Base-by-base conservation (phyloP, 768 basidiomycete species). In the Boletellus sp. region DNA sequence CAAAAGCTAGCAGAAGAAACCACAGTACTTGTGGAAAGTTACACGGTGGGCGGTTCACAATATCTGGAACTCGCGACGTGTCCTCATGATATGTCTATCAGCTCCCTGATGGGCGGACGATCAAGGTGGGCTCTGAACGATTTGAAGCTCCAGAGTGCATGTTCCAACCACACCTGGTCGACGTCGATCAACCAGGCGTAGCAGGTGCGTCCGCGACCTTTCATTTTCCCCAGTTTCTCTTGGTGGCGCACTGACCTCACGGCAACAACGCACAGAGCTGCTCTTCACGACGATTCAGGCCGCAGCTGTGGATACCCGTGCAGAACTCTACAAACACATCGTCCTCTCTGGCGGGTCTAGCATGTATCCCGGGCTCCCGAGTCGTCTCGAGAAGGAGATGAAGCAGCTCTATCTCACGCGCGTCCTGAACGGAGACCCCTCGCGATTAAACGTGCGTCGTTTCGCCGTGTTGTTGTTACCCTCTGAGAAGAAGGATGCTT, bases 141-240 rank as follows among this genome's bases (percentile, higher is more conserved):
- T 99, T 97, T 64, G 95, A 98, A 71, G 96, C 95, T 12, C 95
- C 96, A 6, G 96, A 99, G 72, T 98, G 96, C 73, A 94, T 98
- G 93, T 98, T 99, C 85, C 95, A 99, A 67, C 96, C 96, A 19
- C 91, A 95, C 68, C 79, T 99, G 4, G 94, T 98, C 40, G 95
- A 99, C 61, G 75, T 98, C 41, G 96, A 99, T 67, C 94, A 96
- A 64, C 92, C 93, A 6, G 95, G 95, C 39, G 85, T 97, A 42
- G 94, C 94, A 72, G 91, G 91, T 90, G 50, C 37, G 76, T 69
- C 28, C 28, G 28, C 28, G 11, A 10, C 28, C 28, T 19, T n/a
- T 34, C 26, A 1, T 26, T 23, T 12, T 37, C 15, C 12, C 11
- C 15, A 28, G 6, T 13, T 16, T 16, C 15, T 31, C 26, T 23